Percentiles rank a stretch among this genome's conserved stretches.
Evolutionary conservation across 345 rosid species (phyloP).

Genomic region (Linum usitatissimum): DNA sequence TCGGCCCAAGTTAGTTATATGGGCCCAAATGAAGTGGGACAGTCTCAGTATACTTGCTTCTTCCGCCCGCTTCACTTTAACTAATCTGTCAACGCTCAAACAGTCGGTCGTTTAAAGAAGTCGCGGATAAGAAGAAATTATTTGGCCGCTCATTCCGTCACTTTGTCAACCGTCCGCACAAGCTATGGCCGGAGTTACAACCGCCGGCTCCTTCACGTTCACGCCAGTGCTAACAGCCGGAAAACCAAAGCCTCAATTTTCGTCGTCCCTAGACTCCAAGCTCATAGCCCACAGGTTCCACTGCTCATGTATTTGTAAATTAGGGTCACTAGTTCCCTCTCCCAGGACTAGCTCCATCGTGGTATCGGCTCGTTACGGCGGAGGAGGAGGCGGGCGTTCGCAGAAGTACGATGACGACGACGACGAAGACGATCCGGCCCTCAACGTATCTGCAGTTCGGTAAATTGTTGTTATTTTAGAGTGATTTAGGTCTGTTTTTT

Average conservation of each 20-base stretch:
- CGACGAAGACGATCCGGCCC: constrained; percentile 51
- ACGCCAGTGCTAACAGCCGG: constrained; percentile 22
- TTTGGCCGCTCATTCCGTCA: background rate
- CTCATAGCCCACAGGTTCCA: constrained; percentile 36
- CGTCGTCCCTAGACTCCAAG: constrained; percentile 35
- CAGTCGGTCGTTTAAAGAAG: background rate
- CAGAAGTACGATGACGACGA: constrained; percentile 39
- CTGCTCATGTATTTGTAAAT: constrained; percentile 13
- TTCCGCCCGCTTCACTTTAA: background rate
- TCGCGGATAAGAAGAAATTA: background rate
- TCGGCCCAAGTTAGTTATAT: too few relatives aligned
- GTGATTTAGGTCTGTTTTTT: background rate
- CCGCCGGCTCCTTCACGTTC: constrained; percentile 27
- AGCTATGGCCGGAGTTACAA: constrained; percentile 66
- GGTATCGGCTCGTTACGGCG: constrained; percentile 47
- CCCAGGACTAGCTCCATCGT: constrained; percentile 14
- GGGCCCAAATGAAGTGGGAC: background rate
- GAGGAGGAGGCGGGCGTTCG: constrained; percentile 40
- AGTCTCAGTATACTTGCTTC: background rate
- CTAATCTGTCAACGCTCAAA: too few relatives aligned
- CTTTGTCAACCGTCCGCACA: background rate
- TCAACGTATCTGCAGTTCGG: constrained; percentile 58
- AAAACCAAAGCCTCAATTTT: constrained; percentile 14
- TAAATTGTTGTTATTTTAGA: constrained; percentile 3
- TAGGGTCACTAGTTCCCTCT: constrained; percentile 13